A percentile compares a stretch with the other conserved stretches of the same genome.
Conservation (phyloP, 768 basidiomycete genomes). For the Auricularia sp. region DNA sequence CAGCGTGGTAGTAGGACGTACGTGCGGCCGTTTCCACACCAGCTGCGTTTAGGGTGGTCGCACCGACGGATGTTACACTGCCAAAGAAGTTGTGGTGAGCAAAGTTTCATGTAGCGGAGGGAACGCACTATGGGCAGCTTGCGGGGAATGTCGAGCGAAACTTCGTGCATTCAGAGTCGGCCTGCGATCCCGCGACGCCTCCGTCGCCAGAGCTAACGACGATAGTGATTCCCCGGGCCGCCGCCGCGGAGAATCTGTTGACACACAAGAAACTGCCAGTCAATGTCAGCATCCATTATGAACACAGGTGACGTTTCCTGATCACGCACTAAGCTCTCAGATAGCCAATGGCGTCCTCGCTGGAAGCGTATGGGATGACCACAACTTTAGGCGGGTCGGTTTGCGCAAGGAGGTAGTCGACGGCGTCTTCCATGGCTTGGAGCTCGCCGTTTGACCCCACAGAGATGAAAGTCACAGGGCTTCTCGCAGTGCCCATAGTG, state of each 20-base stretch:
- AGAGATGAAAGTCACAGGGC: slow-evolving; percentile 49
- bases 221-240: slow-evolving; percentile 43
- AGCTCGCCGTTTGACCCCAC: slow-evolving; percentile 45
- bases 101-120: neutral
- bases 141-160: slow-evolving; percentile 28
- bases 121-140: slow-evolving; percentile 15
- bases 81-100: neutral
- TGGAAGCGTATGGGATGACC: too few species aligned
- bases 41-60: neutral
- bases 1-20: too few species aligned
- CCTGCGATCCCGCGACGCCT: slow-evolving; percentile 24
- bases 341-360: too few species aligned
- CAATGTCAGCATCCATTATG: slow-evolving; percentile 32
- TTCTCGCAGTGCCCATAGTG: slow-evolving; percentile 34
- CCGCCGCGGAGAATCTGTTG: slow-evolving; percentile 4
- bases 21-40: neutral
- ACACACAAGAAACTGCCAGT: neutral
- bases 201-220: slow-evolving; percentile 57
- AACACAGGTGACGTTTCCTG: slow-evolving; percentile 6
- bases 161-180: slow-evolving; percentile 17
- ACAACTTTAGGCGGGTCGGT: too few species aligned
- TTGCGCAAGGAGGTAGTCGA: slow-evolving; percentile 12
- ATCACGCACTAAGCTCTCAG: too few species aligned
- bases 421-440: slow-evolving; percentile 32
- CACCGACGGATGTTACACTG: neutral